Percentiles rank a stretch among this genome's conserved stretches.
These are phyloP conservation scores for Pythium diclinum DNA, from an alignment of 352 stramenopile genomes.

Conservation along the genomic window DNA sequence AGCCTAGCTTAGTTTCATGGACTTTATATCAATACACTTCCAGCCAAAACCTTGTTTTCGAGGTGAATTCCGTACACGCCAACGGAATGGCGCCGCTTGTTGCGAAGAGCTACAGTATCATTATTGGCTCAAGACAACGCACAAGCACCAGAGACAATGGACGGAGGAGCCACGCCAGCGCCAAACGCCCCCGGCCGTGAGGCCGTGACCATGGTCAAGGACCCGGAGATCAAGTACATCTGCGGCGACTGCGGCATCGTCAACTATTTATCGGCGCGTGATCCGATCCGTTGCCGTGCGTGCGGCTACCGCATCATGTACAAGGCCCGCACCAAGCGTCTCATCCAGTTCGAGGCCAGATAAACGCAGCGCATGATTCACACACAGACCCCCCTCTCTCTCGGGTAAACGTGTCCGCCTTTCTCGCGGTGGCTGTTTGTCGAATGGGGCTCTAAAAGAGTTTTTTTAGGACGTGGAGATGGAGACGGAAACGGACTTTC, in stretches of 20 bases:
- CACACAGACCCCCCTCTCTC: not conserved
- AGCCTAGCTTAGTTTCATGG: conserved; percentile 11
- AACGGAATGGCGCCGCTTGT: conserved; percentile 8
- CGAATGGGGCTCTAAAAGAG: not conserved
- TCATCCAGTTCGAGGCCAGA: conserved; percentile 90
- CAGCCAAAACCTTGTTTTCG: conserved; percentile 18
- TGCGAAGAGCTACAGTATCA: not conserved
- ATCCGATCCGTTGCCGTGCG: conserved; percentile 94
- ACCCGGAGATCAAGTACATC: conserved; percentile 95
- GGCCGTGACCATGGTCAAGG: conserved; percentile 64
- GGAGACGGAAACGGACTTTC: not conserved
- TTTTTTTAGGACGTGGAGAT: not conserved
- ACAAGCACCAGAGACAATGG: conserved; percentile 38
- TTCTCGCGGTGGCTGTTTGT: not conserved
- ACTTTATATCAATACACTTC: no score
- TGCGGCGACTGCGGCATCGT: conserved; percentile 95
- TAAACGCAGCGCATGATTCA: conserved; percentile 34
- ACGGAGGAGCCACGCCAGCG: conserved; percentile 76
- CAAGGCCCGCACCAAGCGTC: conserved; percentile 95
- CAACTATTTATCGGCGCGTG: conserved; percentile 94
- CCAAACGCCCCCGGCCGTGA: conserved; percentile 46
- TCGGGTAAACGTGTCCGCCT: not conserved
- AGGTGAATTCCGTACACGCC: conserved; percentile 19
- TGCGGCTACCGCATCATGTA: conserved; percentile 98
- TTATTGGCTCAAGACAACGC: not conserved